phyloP scores from a whole-genome alignment of 768 basidiomycete genomes.

The Auricularia sp. region DNA sequence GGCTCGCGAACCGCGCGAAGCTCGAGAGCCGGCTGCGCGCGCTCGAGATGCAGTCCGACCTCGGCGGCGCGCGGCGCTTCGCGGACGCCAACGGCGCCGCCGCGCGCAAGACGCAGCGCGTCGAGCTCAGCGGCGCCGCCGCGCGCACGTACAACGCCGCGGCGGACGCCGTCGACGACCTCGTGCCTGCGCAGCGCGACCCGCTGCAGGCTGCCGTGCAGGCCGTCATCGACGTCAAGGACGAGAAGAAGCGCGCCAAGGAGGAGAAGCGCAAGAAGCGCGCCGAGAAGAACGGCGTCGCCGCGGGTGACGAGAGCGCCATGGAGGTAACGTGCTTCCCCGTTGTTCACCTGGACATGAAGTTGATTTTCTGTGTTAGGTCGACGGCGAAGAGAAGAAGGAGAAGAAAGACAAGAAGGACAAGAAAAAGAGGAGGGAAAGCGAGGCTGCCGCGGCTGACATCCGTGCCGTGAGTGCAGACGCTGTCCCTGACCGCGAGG shows the following conservation, averaged over 20 bases:
- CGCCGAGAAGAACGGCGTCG: conserved; percentile 24
- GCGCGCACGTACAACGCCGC: conserved; percentile 77
- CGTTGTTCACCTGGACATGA: too few species aligned
- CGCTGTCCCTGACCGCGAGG: conserved; percentile 34
- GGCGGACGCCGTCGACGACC: conserved; percentile 62
- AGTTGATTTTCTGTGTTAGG: background rate
- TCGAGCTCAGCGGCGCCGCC: conserved; percentile 66
- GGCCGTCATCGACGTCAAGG: conserved; percentile 71
- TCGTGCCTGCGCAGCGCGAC: conserved; percentile 79
- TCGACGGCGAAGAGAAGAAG: conserved; percentile 16
- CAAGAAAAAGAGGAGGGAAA: conserved; percentile 39
- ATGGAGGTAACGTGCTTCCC: conserved; percentile 29
- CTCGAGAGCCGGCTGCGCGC: conserved; percentile 88
- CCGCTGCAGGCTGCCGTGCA: conserved; percentile 68
- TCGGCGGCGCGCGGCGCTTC: conserved; percentile 58
- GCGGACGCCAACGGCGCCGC: conserved; percentile 27
- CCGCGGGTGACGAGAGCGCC: conserved; percentile 18
- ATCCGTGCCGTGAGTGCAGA: conserved; percentile 21
- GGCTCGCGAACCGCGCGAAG: conserved; percentile 87
- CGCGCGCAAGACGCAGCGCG: conserved; percentile 63
- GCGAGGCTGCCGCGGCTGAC: conserved; percentile 33
- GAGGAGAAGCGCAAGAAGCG: conserved; percentile 67
- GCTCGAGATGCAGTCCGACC: conserved; percentile 74
- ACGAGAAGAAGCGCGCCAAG: conserved; percentile 74
- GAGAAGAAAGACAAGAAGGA: conserved; percentile 25